Evolutionary conservation across 2,329 filamentous ascomycete genomes (phyloP).

Genomic region (Verticillium tricorpus): DNA sequence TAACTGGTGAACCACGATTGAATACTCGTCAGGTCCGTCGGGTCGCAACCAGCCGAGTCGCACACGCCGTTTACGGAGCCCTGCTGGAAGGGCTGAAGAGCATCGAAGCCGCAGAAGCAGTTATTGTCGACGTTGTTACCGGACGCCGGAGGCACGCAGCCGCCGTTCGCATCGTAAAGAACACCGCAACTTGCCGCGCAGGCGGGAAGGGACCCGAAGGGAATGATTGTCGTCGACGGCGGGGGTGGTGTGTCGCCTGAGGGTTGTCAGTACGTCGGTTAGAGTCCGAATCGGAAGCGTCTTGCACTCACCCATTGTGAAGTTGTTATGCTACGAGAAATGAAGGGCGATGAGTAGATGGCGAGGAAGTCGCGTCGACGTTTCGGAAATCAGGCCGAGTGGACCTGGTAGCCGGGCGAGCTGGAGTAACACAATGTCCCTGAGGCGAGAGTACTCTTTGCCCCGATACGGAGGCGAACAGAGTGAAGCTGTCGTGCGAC

Average conservation of each 20-base stretch:
- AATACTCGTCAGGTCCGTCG: constrained; percentile 47
- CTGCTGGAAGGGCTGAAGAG: constrained; percentile 39
- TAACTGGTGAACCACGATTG: constrained; percentile 66
- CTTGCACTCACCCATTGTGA: background rate
- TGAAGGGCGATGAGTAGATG: background rate
- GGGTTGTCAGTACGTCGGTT: background rate
- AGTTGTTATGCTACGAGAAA: background rate
- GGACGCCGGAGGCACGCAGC: constrained; percentile 59
- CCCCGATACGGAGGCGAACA: background rate
- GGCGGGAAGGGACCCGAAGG: constrained; percentile 53
- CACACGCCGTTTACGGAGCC: constrained; percentile 53
- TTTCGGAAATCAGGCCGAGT: background rate
- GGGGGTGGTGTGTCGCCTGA: background rate
- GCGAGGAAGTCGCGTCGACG: background rate
- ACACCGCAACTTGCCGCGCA: constrained; percentile 57
- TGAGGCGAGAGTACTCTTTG: background rate
- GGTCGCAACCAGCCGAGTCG: constrained; percentile 48
- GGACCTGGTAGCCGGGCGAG: background rate
- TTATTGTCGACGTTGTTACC: constrained; percentile 39
- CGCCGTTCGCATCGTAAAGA: constrained; percentile 66
- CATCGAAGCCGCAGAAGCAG: constrained; percentile 68
- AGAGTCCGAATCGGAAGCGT: background rate
- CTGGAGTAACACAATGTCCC: background rate
- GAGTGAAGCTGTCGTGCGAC: background rate
- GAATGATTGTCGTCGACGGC: constrained; percentile 46